These are phyloP conservation scores for Beauveria australis DNA, from an alignment of 2,329 filamentous ascomycete genomes.

Conservation along the genomic window DNA sequence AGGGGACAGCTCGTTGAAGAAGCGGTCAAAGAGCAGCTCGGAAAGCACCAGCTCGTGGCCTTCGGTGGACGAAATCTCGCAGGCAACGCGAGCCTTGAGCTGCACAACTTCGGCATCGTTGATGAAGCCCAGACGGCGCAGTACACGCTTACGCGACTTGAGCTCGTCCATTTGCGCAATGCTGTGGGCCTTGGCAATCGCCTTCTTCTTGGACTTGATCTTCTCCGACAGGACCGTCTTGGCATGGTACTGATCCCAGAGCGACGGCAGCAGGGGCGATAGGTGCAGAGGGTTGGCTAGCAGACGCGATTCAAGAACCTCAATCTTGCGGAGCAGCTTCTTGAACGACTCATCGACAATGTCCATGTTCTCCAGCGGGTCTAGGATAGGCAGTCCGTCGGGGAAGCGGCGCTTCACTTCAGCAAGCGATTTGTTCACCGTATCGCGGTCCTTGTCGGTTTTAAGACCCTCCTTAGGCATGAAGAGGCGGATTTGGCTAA, in stretches of 20 bases:
- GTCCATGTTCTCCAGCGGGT: slow-evolving; percentile 93
- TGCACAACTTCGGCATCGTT: slow-evolving; percentile 93
- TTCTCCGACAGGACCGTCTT: slow-evolving; percentile 70
- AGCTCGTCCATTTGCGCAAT: slow-evolving; percentile 93
- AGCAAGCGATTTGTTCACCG: slow-evolving; percentile 60
- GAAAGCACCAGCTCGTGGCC: slow-evolving; percentile 90
- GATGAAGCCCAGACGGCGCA: slow-evolving; percentile 90
- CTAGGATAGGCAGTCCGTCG: slow-evolving; percentile 79
- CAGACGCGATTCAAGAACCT: slow-evolving; percentile 86
- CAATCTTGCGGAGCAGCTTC: slow-evolving; percentile 88
- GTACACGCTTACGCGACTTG: slow-evolving; percentile 89
- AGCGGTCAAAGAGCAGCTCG: slow-evolving; percentile 90
- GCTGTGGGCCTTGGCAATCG: slow-evolving; percentile 75
- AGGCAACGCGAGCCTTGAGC: slow-evolving; percentile 93
- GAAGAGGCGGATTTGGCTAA: slow-evolving; percentile 78
- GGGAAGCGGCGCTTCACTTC: slow-evolving; percentile 85
- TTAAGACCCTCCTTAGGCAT: slow-evolving; percentile 66
- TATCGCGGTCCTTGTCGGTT: slow-evolving; percentile 53
- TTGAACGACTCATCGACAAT: slow-evolving; percentile 92
- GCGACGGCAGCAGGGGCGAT: slow-evolving; percentile 70
- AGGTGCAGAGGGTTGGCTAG: slow-evolving; percentile 86
- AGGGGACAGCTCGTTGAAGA: slow-evolving; percentile 91
- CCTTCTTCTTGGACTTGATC: slow-evolving; percentile 83
- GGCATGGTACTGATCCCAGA: slow-evolving; percentile 78
- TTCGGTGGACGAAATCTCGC: slow-evolving; percentile 85